These are phyloP conservation scores for Amniculicola lignicola DNA, from an alignment of 495 filamentous ascomycete genomes.

Conservation along the genomic window DNA sequence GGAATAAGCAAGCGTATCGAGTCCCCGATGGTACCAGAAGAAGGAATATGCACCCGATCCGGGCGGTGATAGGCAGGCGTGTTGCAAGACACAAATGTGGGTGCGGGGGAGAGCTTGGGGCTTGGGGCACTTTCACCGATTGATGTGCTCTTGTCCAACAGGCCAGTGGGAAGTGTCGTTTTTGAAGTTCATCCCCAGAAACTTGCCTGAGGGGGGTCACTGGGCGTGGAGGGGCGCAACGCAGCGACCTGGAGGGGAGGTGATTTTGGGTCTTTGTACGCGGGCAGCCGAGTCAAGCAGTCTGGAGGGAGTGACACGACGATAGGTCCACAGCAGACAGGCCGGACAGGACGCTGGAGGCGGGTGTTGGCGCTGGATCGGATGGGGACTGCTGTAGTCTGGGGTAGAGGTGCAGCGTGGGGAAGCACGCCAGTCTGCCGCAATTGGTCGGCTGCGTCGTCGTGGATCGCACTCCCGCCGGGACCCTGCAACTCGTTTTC, in stretches of 20 bases:
- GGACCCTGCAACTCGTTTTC: conserved; percentile 11
- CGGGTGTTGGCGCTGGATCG: not conserved
- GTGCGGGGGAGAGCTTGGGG: conserved; percentile 6
- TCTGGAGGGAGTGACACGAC: conserved; percentile 19
- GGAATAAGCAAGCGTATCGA: conserved; percentile 38
- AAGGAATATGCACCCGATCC: conserved; percentile 26
- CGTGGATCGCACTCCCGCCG: conserved; percentile 5
- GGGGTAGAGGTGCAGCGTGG: conserved; percentile 32
- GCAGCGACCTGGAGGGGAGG: conserved; percentile 1
- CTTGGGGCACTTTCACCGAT: conserved; percentile 29
- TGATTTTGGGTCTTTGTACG: conserved; percentile 7
- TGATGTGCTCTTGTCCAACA: conserved; percentile 42
- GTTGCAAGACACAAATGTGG: not conserved
- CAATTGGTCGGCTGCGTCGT: conserved; percentile 25
- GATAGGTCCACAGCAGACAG: conserved; percentile 13
- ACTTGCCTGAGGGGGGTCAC: not conserved
- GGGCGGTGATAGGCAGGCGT: conserved; percentile 11
- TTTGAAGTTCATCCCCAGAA: conserved; percentile 43
- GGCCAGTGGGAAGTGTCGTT: conserved; percentile 40
- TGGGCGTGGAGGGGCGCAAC: not conserved
- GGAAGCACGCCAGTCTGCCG: conserved; percentile 10
- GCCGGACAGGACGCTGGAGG: not conserved
- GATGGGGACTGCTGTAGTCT: conserved; percentile 24
- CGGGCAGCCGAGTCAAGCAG: not conserved
- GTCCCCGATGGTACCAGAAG: conserved; percentile 11